Conservation (phyloP, 23 red algal species). For the Gracilariopsis chorda region DNA sequence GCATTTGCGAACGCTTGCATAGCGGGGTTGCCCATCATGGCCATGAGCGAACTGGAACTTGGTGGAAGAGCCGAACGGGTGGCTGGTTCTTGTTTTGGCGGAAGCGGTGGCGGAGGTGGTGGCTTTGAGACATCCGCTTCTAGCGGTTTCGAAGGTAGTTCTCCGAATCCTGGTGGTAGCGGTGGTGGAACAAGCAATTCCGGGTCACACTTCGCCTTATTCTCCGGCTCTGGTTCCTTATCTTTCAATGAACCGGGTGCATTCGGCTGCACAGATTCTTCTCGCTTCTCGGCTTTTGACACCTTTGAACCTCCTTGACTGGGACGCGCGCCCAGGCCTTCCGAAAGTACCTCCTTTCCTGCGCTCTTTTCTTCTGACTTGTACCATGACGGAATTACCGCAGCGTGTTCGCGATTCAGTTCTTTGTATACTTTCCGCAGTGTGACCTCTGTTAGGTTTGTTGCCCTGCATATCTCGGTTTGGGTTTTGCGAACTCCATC, state of each 20-base stretch:
- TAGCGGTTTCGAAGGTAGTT: background rate
- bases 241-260: background rate
- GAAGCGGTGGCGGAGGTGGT: background rate
- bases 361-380: background rate
- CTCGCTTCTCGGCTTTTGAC: background rate
- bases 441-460: slow-evolving; percentile 69
- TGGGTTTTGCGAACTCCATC: slow-evolving; percentile 68
- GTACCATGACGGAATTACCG: slow-evolving; percentile 46
- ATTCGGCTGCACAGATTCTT: background rate
- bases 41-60: slow-evolving; percentile 14
- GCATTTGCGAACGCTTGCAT: slow-evolving; percentile 51
- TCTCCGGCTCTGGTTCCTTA: background rate
- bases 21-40: slow-evolving; percentile 36
- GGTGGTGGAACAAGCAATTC: slow-evolving; percentile 1
- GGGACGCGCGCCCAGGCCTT: background rate
- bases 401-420: slow-evolving; percentile 31
- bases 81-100: background rate
- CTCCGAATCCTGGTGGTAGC: slow-evolving; percentile 28
- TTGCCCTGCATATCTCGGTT: slow-evolving; percentile 69
- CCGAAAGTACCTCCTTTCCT: background rate
- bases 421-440: slow-evolving; percentile 82
- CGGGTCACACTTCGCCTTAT: background rate
- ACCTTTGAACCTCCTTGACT: background rate
- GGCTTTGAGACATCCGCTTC: background rate
- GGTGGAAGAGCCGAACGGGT: background rate